Base-by-base conservation (phyloP, 1,139 yeast species). In the Geotrichum citri-aurantii region DNA sequence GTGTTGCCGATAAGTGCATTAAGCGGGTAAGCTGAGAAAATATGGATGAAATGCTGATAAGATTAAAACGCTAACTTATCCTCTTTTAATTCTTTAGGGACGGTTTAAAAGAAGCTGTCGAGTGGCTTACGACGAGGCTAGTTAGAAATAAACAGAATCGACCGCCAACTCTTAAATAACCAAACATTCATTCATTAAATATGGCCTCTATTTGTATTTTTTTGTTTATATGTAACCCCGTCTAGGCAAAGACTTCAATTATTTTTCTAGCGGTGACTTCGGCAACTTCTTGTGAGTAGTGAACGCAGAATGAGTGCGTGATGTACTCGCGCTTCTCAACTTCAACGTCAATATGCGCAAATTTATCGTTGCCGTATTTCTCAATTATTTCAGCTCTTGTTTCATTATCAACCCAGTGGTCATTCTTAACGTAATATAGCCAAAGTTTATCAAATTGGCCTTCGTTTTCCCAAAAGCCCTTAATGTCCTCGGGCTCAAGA, bases 1-100 rank as follows among this genome's bases (percentile, higher is more conserved):
- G 91, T 93, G 29, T 77, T 93, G 59, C 97, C 98, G 1, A 87
- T 93, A 3, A 85, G 95, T 67, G 97, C 96, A 8, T 75, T 87
- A 56, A 90, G 85, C 54, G 96, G 77, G 62, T 60, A 50, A 17
- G 61, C 48, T 37, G 51, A 37, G 12, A 11, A 26, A 17, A 17
- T n/a, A 17, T 26, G 7, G 10, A 3, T 14, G 14, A n/a, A 21
- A 3, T 14, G 14, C 6, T 24, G 11, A 14, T 14, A 42, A 17
- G 12, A 37, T 10, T 19, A 48, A 14, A 24, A n/a, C 11, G 19
- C 29, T 48, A 56, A 31, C 48, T 5, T 31, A 42, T 8, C 5
- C 17, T 48, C 10, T 52, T 31, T 26, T 47, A 17, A 42, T 52
- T 51, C 7, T 48, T 50, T 48, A 64, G 93, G 40, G 88, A 88